Base-by-base conservation (phyloP, 768 basidiomycete genomes). In the Hygrophoropsis aurantiaca region DNA sequence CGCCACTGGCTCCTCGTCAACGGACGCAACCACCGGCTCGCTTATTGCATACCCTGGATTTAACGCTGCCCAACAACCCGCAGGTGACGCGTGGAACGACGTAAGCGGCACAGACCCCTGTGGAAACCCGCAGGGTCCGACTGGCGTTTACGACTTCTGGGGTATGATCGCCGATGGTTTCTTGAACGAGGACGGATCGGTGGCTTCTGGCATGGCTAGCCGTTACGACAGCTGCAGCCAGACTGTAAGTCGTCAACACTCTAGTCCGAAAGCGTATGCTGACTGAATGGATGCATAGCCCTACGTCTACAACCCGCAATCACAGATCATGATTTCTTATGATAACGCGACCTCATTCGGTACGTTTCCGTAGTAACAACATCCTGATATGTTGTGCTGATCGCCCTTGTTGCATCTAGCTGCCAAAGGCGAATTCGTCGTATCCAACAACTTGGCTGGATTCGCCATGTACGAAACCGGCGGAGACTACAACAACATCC, bases 221-320 rank as follows among this genome's bases (percentile, higher is more conserved):
- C 53, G 67, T 11, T 87, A 72, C 53, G 85, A 89, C 50, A 58
- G 73, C 5, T 90, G 88, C 70, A 85, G 80, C 51, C 78, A 87
- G 67, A 91, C 89, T 46, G 88, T 90, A 51, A 25, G 81, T 3
- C 3, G 7, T 27, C 6, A 8, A 15, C 39, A 4, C 20, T 47
- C 15, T 21, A 21, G n/a, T 4, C 26, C 32, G 30, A 24, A 32
- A 21, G 6, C 24, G 37, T 6, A n/a, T 30, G 27, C 27, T 30
- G 27, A 30, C 13, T 7, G 27, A 30, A 7, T 30, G 6, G 27
- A 13, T 24, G 30, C 38, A 13, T 58, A 90, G 88, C 83, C 87
- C 1, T 87, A 75, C 49, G 75, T 87, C 20, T 89, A 87, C 63
- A 74, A 85, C 60, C 49, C 72, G 34, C 66, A 66, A 1, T 70